Base-by-base conservation (phyloP, 257 asterid genomes). In the Buddleja alternifolia region DNA sequence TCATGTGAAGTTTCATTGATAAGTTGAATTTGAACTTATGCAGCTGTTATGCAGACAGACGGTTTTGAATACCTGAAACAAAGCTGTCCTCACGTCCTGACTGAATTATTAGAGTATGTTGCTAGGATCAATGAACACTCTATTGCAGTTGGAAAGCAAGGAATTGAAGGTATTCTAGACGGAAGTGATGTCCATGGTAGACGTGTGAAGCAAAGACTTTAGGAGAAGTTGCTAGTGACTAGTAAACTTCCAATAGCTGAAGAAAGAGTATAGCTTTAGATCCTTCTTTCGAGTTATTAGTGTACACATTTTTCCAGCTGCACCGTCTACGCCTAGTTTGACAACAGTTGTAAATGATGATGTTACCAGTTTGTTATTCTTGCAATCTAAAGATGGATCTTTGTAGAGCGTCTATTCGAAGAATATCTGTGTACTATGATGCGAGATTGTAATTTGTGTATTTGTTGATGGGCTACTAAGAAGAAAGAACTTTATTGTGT, bases 31-130 rank as follows among this genome's bases (percentile, higher is more conserved):
- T 42, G 12, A 5, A 41, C 23, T 1, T 29, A 46, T 74, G 87
- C 95, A 93, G 99, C 99, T 72, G 99, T 93, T 36, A 91, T 93
- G 99, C 97, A 94, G 78, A 87, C 97, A 0, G 97, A 94, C 41
- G 97, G 97, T 23, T 94, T 88, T 52, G 96, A 83, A 40, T 91
- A 94, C 84, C 74, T 94, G 64, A 89, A 83, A 82, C 93, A 89
- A 81, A 94, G 99, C 77, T 94, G 99, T 60, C 96, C 97, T 11
- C 48, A 53, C 23, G 95, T 94, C 67, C 84, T 91, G 63, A 84
- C 97, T 0, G 97, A 94, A 67, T 67, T 94, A 74, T 78, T 94
- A 75, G 97, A 91, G 78, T 84, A 89, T 40, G 97, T 91, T 14
- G 96, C 99, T 5, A 82, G 85, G 87, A 78, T 82, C 71, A 84